Evolutionary conservation across 169 alveolate species (phyloP).

Genomic region (Eimeria nieschulzi): DNA sequence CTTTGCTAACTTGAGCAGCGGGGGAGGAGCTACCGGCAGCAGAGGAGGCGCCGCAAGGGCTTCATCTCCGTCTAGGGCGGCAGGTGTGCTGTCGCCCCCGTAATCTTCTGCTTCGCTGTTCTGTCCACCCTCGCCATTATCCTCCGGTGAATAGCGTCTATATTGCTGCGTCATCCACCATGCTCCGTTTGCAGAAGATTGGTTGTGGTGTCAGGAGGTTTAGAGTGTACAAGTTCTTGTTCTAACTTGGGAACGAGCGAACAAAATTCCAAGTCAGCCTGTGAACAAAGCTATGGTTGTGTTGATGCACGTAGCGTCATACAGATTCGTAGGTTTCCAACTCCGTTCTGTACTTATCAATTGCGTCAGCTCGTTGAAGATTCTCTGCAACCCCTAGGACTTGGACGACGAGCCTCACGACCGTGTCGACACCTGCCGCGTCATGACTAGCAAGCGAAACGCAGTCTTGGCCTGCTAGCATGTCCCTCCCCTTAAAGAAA

Average conservation of each 20-base stretch:
- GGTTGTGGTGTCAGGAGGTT: too few relatives aligned
- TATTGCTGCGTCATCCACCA: constrained; percentile 39
- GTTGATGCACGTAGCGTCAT: not conserved
- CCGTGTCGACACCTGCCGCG: constrained; percentile 36
- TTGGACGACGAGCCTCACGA: constrained; percentile 17
- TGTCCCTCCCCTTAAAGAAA: too few relatives aligned
- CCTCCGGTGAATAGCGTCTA: not conserved
- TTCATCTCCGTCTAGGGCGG: too few relatives aligned
- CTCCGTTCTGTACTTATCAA: constrained; percentile 33
- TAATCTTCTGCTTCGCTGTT: constrained; percentile 10
- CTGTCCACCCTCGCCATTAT: not conserved
- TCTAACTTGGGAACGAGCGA: too few relatives aligned
- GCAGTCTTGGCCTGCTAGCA: too few relatives aligned
- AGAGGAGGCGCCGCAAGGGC: constrained; percentile 14
- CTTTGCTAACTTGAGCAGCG: constrained; percentile 21
- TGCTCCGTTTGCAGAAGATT: not conserved
- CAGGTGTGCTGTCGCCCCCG: not conserved
- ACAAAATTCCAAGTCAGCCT: too few relatives aligned
- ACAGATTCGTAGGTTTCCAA: constrained; percentile 43
- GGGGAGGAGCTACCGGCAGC: constrained; percentile 58
- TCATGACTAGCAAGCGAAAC: not conserved
- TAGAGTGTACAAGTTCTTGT: too few relatives aligned
- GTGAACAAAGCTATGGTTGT: too few relatives aligned
- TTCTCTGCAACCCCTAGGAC: constrained; percentile 39
- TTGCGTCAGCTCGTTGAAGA: constrained; percentile 52